These are phyloP conservation scores for Mucor irregularis DNA, from an alignment of 371 early-diverging fungal species.

Conservation along the genomic window DNA sequence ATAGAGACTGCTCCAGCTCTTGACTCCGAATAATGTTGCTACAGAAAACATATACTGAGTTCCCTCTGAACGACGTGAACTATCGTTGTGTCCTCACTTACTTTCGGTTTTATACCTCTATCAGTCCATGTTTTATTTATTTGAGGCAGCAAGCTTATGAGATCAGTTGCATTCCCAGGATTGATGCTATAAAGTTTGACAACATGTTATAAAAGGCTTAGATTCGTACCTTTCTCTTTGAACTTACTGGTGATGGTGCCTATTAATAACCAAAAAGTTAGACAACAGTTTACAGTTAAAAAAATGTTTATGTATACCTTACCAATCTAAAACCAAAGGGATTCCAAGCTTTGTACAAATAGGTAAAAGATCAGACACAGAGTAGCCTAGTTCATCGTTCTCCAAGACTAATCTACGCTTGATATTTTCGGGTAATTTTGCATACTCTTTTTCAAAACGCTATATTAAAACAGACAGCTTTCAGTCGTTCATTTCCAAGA, in stretches of 20 bases:
- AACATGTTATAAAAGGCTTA: not conserved
- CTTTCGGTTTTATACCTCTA: slow-evolving; percentile 47
- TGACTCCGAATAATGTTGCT: slow-evolving; percentile 58
- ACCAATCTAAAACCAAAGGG: slow-evolving; percentile 54
- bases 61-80: not conserved
- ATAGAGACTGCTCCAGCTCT: slow-evolving; percentile 35
- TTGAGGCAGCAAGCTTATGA: slow-evolving; percentile 25
- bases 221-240: too few relatives aligned
- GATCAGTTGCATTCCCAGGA: slow-evolving; percentile 28
- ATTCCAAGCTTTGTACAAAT: slow-evolving; percentile 42
- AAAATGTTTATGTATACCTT: not conserved
- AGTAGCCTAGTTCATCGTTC: slow-evolving; percentile 51
- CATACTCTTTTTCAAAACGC: slow-evolving; percentile 44
- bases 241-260: slow-evolving; percentile 44
- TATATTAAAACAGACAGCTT: not conserved
- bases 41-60: not conserved
- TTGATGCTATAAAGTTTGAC: slow-evolving; percentile 27
- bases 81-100: slow-evolving; percentile 2
- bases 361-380: slow-evolving; percentile 47
- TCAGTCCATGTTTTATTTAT: slow-evolving; percentile 47
- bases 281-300: not conserved
- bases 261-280: not conserved
- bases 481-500: not conserved
- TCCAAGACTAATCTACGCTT: slow-evolving; percentile 43
- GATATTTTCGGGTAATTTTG: slow-evolving; percentile 32